Conservation (phyloP, 495 filamentous ascomycete genomes). For the Acidomyces sp. region DNA sequence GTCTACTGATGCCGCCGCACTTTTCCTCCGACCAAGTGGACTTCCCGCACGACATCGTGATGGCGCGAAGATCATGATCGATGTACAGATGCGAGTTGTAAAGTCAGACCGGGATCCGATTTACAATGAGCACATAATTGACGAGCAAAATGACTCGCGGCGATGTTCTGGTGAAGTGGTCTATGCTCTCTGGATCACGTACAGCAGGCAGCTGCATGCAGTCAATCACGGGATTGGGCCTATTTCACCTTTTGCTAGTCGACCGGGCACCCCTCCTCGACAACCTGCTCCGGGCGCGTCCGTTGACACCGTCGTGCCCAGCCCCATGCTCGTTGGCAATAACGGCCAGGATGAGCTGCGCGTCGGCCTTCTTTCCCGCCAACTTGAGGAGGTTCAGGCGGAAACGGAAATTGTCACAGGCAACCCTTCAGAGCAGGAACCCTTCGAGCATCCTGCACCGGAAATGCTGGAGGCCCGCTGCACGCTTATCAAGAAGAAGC, state of each 20-base stretch:
- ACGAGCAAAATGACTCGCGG: constrained; percentile 42
- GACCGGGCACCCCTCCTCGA: constrained; percentile 51
- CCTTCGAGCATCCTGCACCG: constrained; percentile 30
- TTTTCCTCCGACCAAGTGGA: constrained; percentile 68
- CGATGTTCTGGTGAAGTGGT: too few relatives aligned
- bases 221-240: constrained; percentile 42
- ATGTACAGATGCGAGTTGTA: constrained; percentile 90
- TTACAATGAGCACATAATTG: constrained; percentile 33
- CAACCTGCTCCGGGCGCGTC: constrained; percentile 63
- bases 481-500: constrained; percentile 44
- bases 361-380: constrained; percentile 42
- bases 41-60: constrained; percentile 78
- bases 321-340: constrained; percentile 4
- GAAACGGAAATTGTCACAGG: constrained; percentile 2
- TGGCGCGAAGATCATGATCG: constrained; percentile 78
- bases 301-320: constrained; percentile 10
- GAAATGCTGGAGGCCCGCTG: constrained; percentile 20
- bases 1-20: constrained; percentile 53
- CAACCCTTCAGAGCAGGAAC: constrained; percentile 30
- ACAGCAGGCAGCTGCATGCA: constrained; percentile 82
- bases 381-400: constrained; percentile 51
- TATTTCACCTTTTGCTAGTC: constrained; percentile 45
- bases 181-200: constrained; percentile 93
- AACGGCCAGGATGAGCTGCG: constrained; percentile 4
- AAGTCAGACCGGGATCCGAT: constrained; percentile 55